A percentile compares a stretch with the other conserved stretches of the same genome.
Evolutionary conservation across 2,329 filamentous ascomycete genomes (phyloP).

Genomic region (Arthrobotrys entomopaga): DNA sequence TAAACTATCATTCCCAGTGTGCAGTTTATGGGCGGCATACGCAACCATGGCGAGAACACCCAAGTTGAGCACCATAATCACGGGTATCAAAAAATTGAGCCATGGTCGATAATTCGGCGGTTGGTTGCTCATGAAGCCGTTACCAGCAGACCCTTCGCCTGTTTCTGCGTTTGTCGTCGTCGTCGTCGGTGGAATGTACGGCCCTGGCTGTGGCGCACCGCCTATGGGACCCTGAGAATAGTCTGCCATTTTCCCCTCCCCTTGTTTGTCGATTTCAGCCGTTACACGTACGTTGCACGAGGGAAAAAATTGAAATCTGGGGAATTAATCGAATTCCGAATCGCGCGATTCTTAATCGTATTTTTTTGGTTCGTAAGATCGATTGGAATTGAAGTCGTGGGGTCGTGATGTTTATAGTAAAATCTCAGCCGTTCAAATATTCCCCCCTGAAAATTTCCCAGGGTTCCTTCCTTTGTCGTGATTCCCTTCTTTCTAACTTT

Average conservation of each 20-base stretch:
- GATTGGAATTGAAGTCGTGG: no score
- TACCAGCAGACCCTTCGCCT: neutral
- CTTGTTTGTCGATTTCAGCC: conserved; percentile 1
- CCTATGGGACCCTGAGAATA: conserved; percentile 41
- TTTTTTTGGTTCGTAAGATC: no score
- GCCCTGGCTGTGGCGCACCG: conserved; percentile 24
- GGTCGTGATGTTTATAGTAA: no score
- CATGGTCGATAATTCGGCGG: conserved; percentile 30
- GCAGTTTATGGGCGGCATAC: conserved; percentile 8
- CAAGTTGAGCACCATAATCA: conserved; percentile 30
- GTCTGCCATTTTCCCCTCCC: conserved; percentile 30
- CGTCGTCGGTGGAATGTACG: conserved; percentile 13
- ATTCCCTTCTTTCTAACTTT: no score
- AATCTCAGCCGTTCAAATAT: no score
- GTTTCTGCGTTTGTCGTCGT: conserved; percentile 4
- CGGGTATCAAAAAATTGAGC: conserved; percentile 21
- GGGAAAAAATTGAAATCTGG: neutral
- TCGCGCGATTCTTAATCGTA: no score
- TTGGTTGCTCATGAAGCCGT: conserved; percentile 11
- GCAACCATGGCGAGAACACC: conserved; percentile 45
- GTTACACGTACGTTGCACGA: neutral
- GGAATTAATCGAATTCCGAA: no score
- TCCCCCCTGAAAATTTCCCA: no score
- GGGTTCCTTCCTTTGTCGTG: no score
- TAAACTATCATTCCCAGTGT: conserved; percentile 19